A percentile compares a stretch with the other conserved stretches of the same genome.
These are phyloP conservation scores for Eremothecium sinecaudum DNA, from an alignment of 1,139 yeast genomes.

Conservation along the genomic window DNA sequence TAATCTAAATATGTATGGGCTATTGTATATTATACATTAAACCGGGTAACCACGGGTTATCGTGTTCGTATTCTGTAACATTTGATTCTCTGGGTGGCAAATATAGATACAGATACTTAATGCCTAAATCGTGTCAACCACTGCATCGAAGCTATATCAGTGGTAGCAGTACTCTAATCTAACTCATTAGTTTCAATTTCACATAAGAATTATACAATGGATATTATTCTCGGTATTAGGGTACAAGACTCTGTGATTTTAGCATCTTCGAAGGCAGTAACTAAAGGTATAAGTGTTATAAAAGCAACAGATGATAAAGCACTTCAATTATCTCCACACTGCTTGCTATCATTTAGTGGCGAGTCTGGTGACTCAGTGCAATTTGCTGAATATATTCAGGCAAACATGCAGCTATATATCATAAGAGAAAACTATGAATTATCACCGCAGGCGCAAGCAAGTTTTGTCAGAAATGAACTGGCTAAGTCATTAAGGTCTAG, in stretches of 20 bases:
- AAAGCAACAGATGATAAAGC: conserved; percentile 88
- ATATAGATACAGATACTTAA: not conserved
- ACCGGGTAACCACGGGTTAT: too few relatives aligned
- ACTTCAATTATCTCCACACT: conserved; percentile 60
- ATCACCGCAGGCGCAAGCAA: conserved; percentile 75
- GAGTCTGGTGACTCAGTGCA: conserved; percentile 98
- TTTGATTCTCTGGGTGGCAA: conserved; percentile 1
- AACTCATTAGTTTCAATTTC: too few relatives aligned
- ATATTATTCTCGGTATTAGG: conserved; percentile 77
- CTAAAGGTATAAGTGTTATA: conserved; percentile 85
- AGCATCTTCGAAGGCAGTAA: conserved; percentile 89
- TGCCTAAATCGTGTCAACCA: not conserved
- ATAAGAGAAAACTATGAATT: conserved; percentile 81
- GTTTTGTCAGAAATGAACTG: conserved; percentile 78
- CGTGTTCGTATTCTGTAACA: too few relatives aligned
- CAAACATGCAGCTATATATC: conserved; percentile 79
- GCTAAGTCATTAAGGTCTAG: conserved; percentile 82
- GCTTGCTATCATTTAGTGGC: conserved; percentile 84
- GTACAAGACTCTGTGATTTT: conserved; percentile 72
- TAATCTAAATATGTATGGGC: too few relatives aligned
- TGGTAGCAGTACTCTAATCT: not conserved
- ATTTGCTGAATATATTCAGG: conserved; percentile 89
- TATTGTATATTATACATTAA: too few relatives aligned
- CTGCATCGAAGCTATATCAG: not conserved
- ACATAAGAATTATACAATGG: too few relatives aligned